phyloP scores from a whole-genome alignment of 768 basidiomycete genomes.

The Hemileccinum impolitum region DNA sequence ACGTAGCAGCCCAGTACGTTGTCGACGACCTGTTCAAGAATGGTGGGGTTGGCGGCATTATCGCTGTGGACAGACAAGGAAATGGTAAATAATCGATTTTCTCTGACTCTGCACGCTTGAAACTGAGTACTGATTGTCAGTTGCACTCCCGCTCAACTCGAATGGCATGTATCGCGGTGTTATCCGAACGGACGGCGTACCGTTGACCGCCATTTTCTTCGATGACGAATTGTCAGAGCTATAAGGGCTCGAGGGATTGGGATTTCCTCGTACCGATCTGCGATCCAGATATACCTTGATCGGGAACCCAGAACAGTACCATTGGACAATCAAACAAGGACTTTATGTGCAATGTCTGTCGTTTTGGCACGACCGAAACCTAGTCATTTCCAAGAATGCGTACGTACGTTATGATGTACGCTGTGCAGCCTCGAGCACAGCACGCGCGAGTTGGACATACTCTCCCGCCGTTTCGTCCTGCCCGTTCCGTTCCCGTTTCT shows the following conservation, averaged over 20 bases:
- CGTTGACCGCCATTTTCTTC: conserved; percentile 73
- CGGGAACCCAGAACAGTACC: too few relatives aligned
- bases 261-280: not conserved
- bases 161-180: conserved; percentile 83
- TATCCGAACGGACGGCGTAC: conserved; percentile 62
- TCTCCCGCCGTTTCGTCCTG: conserved; percentile 48
- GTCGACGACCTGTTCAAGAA: conserved; percentile 55
- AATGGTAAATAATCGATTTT: conserved; percentile 43
- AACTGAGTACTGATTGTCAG: conserved; percentile 32
- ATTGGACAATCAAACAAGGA: too few relatives aligned
- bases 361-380: not conserved
- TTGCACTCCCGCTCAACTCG: conserved; percentile 72
- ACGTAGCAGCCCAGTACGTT: conserved; percentile 50
- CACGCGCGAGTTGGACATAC: conserved; percentile 65
- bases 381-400: too few relatives aligned
- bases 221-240: conserved; percentile 50
- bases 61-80: conserved; percentile 67
- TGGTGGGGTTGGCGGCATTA: conserved; percentile 72
- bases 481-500: conserved; percentile 63
- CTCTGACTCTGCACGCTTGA: conserved; percentile 7
- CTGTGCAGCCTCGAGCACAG: conserved; percentile 52
- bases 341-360: too few relatives aligned
- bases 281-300: too few relatives aligned
- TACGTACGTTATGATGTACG: conserved; percentile 3
- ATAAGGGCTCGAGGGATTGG: not conserved